phyloP scores from a whole-genome alignment of 176 grass and related monocot species.

The Alloteropsis semialata region DNA sequence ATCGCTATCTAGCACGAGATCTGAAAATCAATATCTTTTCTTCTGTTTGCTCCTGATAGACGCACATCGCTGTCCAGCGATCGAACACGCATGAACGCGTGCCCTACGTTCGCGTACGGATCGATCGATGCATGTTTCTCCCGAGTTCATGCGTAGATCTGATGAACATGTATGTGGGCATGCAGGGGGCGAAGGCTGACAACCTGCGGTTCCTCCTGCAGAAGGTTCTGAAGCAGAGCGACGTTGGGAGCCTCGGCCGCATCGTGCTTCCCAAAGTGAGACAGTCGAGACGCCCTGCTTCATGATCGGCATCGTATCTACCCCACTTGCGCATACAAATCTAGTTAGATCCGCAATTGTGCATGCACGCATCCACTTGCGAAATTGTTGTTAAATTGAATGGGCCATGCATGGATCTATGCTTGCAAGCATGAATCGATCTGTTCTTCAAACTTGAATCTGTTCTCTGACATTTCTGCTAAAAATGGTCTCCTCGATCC shows the following conservation, averaged over 20 bases:
- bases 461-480: neutral
- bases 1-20: slow-evolving; percentile 35
- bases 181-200: slow-evolving; percentile 64
- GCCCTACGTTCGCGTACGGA: neutral
- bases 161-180: neutral
- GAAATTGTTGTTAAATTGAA: neutral
- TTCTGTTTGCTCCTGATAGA: neutral
- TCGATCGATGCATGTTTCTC: neutral
- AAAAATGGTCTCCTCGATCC: slow-evolving; percentile 9
- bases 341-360: neutral
- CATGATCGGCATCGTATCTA: neutral
- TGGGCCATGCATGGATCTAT: neutral
- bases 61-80: slow-evolving; percentile 39
- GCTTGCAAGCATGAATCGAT: neutral
- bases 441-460: neutral
- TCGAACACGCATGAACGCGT: neutral
- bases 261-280: slow-evolving; percentile 99
- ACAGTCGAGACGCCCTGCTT: neutral
- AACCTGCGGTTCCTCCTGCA: slow-evolving; percentile 85
- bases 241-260: slow-evolving; percentile 78
- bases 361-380: slow-evolving; percentile 8
- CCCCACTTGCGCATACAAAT: slow-evolving; percentile 21
- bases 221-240: slow-evolving; percentile 99
- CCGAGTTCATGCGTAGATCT: neutral
- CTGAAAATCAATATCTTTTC: neutral